Base-by-base conservation (phyloP, 352 stramenopile species). In the Thraustochytrium striatum region DNA sequence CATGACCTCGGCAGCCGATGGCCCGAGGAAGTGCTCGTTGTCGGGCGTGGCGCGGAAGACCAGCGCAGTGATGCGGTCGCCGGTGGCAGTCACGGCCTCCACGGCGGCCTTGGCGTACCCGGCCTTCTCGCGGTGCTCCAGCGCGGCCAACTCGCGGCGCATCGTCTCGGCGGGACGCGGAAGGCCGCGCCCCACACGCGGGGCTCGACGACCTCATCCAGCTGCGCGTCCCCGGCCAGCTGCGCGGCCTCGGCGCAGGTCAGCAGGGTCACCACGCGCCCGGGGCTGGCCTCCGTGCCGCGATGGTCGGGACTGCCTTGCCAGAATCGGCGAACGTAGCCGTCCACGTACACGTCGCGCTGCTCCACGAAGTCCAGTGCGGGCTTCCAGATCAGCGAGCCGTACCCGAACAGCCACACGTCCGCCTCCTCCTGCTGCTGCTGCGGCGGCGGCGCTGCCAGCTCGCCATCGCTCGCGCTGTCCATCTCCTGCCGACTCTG, bases 311-410 rank as follows among this genome's bases (percentile, higher is more conserved):
- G 88, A 50, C 88, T 93, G 72, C 90, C 89, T 79, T 95, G 90
- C 89, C 90, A 95, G 84, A 95, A 95, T 69, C 90, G 89, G 30
- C 90, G 88, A 79, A 92, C 88, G 84, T 85, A 95, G 80, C 90
- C 90, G 36, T 91, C 83, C 21, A 93, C 89, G 84, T 90, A 92
- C 69, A 87, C 86, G 44, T 79, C 47, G 5, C 32, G 19, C n/a
- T 72, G 33, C 55, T 82, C 72, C n/a, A 57, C 44, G 58, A 50
- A 82, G 25, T 59, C 47, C 19, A 82, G 57, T 25, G 50, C 75
- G 8, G 75, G 75, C 44, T 82, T 82, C 75, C 75, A 82, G 38
- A 82, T 70, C 8, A 82, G 30, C 8, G 61, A 81, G 3, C 61
- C 75, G 55, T 82, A 82, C 13, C 75, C 75, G 33, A 82, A 82